Percentiles rank a stretch among this genome's conserved stretches.
phyloP scores from a whole-genome alignment of 2,329 filamentous ascomycete genomes.

The Cyphellophora attinorum region DNA sequence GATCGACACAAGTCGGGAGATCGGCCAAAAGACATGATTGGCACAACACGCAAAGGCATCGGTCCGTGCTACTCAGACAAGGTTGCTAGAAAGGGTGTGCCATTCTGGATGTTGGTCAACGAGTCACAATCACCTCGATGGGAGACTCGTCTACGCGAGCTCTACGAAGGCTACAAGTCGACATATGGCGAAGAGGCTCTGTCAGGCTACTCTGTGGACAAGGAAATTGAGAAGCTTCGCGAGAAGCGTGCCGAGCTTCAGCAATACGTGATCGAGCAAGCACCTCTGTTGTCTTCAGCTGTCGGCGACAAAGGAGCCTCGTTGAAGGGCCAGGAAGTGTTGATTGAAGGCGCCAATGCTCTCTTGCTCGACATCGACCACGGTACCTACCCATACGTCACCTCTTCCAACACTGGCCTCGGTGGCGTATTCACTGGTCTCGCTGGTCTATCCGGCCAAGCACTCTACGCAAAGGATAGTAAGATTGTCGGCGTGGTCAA shows the following conservation, averaged over 20 bases:
- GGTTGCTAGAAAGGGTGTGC: constrained; percentile 49
- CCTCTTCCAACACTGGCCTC: constrained; percentile 37
- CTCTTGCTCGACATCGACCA: constrained; percentile 52
- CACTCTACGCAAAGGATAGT: constrained; percentile 36
- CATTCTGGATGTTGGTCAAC: constrained; percentile 39
- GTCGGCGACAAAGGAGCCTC: constrained; percentile 12
- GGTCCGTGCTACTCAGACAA: constrained; percentile 56
- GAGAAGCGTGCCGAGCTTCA: constrained; percentile 35
- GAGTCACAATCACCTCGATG: constrained; percentile 19
- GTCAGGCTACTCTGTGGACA: constrained; percentile 48
- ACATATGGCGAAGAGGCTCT: constrained; percentile 45
- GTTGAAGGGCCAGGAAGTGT: constrained; percentile 37
- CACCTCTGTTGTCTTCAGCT: constrained; percentile 13
- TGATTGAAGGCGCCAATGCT: constrained; percentile 56
- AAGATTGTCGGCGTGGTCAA: constrained; percentile 54
- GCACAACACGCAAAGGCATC: constrained; percentile 41
- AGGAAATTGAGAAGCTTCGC: constrained; percentile 43
- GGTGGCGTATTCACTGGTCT: constrained; percentile 48
- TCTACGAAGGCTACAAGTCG: constrained; percentile 39
- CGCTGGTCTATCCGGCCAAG: constrained; percentile 46
- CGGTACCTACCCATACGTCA: constrained; percentile 42
- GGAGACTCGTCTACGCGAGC: constrained; percentile 19
- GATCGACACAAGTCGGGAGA: constrained; percentile 23
- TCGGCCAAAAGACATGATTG: constrained; percentile 33
- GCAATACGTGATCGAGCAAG: constrained; percentile 42